These are phyloP conservation scores for Penicillium sp. DNA, from an alignment of 2,329 filamentous ascomycete genomes.

Conservation along the genomic window DNA sequence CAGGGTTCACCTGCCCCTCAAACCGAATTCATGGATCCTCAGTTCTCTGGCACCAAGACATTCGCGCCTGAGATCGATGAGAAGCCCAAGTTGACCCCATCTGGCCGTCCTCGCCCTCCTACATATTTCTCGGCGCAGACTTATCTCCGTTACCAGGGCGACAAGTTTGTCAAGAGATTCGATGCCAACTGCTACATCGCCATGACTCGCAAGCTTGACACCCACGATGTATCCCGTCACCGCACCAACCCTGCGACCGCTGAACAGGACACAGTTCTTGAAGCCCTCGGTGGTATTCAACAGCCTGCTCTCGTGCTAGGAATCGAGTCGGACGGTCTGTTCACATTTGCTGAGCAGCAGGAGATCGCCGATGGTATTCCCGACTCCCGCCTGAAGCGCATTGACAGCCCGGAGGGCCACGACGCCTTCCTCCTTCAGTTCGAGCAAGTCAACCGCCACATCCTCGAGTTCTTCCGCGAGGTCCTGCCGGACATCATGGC, in stretches of 20 bases:
- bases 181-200: slow-evolving; percentile 99
- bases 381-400: slow-evolving; percentile 75
- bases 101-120: slow-evolving; percentile 51
- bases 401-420: slow-evolving; percentile 92
- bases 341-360: slow-evolving; percentile 95
- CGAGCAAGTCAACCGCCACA: slow-evolving; percentile 89
- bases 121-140: slow-evolving; percentile 99
- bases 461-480: slow-evolving; percentile 79
- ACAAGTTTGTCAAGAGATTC: slow-evolving; percentile 95
- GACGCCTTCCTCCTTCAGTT: slow-evolving; percentile 97
- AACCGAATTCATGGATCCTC: slow-evolving; percentile 59
- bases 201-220: slow-evolving; percentile 96
- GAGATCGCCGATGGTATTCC: slow-evolving; percentile 83
- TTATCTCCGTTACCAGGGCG: slow-evolving; percentile 92
- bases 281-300: slow-evolving; percentile 77
- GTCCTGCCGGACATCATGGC: slow-evolving; percentile 87
- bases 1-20: slow-evolving; percentile 30
- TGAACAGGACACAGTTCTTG: slow-evolving; percentile 57
- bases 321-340: slow-evolving; percentile 93
- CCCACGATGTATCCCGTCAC: slow-evolving; percentile 86
- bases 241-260: slow-evolving; percentile 52
- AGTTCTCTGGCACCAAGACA: slow-evolving; percentile 67
- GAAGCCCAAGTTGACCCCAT: slow-evolving; percentile 21
- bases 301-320: slow-evolving; percentile 90
- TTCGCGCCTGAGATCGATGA: slow-evolving; percentile 44